Conservation (phyloP, 2,329 filamentous ascomycete species). For the Ophiocordyceps camponoti-rufipedis region DNA sequence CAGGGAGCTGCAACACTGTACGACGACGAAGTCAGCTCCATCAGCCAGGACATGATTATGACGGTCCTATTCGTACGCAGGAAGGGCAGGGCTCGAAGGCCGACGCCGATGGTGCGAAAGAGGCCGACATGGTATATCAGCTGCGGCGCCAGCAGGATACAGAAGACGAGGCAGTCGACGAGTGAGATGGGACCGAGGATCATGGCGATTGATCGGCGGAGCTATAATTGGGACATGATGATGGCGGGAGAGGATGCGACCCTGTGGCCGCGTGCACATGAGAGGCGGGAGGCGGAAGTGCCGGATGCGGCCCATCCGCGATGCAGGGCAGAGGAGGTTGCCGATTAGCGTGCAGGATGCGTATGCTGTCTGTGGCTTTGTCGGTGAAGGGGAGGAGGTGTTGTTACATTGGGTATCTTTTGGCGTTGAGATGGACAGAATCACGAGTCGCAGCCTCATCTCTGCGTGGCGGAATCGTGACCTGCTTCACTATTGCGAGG, state of each 20-base stretch:
- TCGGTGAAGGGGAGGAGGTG: no score
- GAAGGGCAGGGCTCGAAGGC: constrained; percentile 48
- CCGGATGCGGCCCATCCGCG: neutral
- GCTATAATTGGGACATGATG: no score
- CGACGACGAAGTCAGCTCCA: neutral
- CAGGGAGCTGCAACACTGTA: constrained; percentile 1
- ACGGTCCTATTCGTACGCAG: constrained; percentile 29
- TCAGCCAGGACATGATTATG: neutral
- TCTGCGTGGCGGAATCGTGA: no score
- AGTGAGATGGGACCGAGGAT: constrained; percentile 58
- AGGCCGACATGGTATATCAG: constrained; percentile 50
- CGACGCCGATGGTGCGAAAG: constrained; percentile 36
- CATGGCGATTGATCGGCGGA: constrained; percentile 26
- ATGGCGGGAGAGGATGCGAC: no score
- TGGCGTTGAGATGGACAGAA: no score
- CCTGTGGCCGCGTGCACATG: no score
- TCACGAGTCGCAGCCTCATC: no score
- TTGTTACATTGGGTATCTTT: no score
- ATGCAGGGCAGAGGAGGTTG: neutral
- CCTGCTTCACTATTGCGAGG: no score
- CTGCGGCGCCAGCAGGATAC: constrained; percentile 52
- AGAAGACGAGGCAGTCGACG: constrained; percentile 57
- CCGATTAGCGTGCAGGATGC: no score
- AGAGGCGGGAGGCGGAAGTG: neutral
- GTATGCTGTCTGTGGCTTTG: no score